A percentile compares a stretch with the other conserved stretches of the same genome.
Conservation (phyloP, 2,329 filamentous ascomycete species). For the Dactylella cylindrospora region DNA sequence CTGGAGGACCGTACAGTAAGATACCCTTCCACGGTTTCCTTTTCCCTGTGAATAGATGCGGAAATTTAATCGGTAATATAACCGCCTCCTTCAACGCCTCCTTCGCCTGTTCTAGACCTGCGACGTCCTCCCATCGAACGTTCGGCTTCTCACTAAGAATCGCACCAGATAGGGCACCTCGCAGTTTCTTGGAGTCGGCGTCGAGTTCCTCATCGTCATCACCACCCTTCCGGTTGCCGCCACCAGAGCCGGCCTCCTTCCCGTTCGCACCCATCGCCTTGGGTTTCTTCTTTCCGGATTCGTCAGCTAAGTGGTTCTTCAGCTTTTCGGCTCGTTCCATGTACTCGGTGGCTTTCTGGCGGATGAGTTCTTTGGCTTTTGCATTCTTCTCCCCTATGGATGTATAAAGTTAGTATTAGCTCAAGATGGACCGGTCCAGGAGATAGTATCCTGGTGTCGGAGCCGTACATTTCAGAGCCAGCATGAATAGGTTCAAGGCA, state of each 20-base stretch:
- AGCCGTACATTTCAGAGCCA: constrained; percentile 80
- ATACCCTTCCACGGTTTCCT: constrained; percentile 98
- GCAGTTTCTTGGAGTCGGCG: constrained; percentile 91
- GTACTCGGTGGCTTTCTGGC: constrained; percentile 91
- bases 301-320: constrained; percentile 80
- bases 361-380: constrained; percentile 95
- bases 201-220: constrained; percentile 71
- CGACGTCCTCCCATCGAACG: constrained; percentile 96
- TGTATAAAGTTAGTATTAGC: constrained; percentile 44
- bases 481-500: constrained; percentile 95
- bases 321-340: constrained; percentile 99
- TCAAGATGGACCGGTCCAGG: not conserved
- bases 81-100: constrained; percentile 98
- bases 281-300: constrained; percentile 62
- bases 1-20: constrained; percentile 89
- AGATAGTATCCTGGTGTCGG: not conserved
- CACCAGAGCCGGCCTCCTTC: constrained; percentile 55
- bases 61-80: constrained; percentile 96
- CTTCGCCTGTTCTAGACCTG: constrained; percentile 88
- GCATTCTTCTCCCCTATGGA: constrained; percentile 79
- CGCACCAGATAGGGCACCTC: constrained; percentile 84
- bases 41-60: constrained; percentile 92
- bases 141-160: constrained; percentile 96
- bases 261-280: constrained; percentile 59
- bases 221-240: constrained; percentile 60